Evolutionary conservation across 176 grass and related monocot species (phyloP).

Genomic region (Cymbopogon citratus): DNA sequence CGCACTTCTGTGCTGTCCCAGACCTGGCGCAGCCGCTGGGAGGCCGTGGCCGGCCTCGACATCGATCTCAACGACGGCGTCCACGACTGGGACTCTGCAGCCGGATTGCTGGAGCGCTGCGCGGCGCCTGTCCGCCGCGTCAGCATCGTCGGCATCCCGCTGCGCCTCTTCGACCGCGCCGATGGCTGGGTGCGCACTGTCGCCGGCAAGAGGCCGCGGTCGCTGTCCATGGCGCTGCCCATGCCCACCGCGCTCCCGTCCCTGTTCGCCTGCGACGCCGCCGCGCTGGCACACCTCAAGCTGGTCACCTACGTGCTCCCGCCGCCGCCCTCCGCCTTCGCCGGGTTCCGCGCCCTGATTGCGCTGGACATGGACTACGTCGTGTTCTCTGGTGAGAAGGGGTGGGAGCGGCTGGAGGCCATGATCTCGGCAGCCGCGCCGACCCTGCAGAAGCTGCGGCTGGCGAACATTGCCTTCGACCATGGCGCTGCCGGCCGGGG

Average conservation of each 20-base stretch:
- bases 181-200: background rate
- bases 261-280: background rate
- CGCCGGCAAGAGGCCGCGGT: background rate
- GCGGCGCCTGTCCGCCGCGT: background rate
- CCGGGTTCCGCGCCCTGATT: background rate
- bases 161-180: background rate
- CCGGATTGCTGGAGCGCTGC: background rate
- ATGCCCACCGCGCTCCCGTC: background rate
- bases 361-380: background rate
- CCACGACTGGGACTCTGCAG: background rate
- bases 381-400: background rate
- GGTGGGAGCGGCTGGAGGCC: background rate
- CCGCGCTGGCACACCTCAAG: background rate
- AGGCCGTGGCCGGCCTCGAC: background rate
- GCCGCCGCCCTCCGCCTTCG: background rate
- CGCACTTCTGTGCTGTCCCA: background rate
- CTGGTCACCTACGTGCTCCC: background rate
- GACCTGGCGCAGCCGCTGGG: slow-evolving; percentile 1
- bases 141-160: background rate
- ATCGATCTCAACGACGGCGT: background rate
- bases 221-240: background rate
- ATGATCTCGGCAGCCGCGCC: background rate
- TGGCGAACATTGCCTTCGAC: background rate
- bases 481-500: too few species aligned
- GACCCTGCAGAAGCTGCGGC: background rate